Evolutionary conservation across 2,329 filamentous ascomycete species (phyloP).

Genomic region (Beauveria asiatica): DNA sequence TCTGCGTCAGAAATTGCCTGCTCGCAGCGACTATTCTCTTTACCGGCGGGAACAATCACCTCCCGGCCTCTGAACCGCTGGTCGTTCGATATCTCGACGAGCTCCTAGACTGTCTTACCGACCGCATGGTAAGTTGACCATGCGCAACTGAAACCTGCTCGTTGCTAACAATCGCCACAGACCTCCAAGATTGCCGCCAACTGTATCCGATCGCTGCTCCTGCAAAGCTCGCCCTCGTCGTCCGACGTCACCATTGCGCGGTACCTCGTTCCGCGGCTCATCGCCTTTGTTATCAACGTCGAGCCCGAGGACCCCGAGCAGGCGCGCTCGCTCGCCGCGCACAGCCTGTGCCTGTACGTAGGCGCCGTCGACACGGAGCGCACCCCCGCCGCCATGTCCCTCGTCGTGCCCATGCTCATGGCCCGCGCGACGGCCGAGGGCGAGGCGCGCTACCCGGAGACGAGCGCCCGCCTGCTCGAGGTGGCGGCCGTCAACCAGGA

Average conservation of each 20-base stretch:
- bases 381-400: slow-evolving; percentile 55
- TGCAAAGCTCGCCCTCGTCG: slow-evolving; percentile 52
- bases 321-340: slow-evolving; percentile 60
- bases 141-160: neutral
- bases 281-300: slow-evolving; percentile 64
- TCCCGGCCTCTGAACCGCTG: slow-evolving; percentile 67
- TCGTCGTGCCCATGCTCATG: slow-evolving; percentile 72
- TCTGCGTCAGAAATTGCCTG: slow-evolving; percentile 88
- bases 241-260: slow-evolving; percentile 68
- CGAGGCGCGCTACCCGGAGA: slow-evolving; percentile 57
- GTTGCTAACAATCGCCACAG: slow-evolving; percentile 28
- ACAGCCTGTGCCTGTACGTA: slow-evolving; percentile 68
- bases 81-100: slow-evolving; percentile 70
- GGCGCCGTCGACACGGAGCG: slow-evolving; percentile 36
- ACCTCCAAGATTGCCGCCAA: slow-evolving; percentile 85
- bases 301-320: slow-evolving; percentile 72
- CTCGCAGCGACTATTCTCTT: slow-evolving; percentile 84
- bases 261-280: slow-evolving; percentile 64
- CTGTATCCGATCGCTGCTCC: slow-evolving; percentile 76
- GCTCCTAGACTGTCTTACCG: slow-evolving; percentile 73
- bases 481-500: slow-evolving; percentile 66
- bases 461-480: slow-evolving; percentile 68
- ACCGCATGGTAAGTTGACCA: slow-evolving; percentile 58
- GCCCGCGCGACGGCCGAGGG: slow-evolving; percentile 60
- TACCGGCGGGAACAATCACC: slow-evolving; percentile 65